A percentile compares a stretch with the other conserved stretches of the same genome.
Conservation (phyloP, 1,284 basidiomycete genomes). For the Takashimella tepidaria region DNA sequence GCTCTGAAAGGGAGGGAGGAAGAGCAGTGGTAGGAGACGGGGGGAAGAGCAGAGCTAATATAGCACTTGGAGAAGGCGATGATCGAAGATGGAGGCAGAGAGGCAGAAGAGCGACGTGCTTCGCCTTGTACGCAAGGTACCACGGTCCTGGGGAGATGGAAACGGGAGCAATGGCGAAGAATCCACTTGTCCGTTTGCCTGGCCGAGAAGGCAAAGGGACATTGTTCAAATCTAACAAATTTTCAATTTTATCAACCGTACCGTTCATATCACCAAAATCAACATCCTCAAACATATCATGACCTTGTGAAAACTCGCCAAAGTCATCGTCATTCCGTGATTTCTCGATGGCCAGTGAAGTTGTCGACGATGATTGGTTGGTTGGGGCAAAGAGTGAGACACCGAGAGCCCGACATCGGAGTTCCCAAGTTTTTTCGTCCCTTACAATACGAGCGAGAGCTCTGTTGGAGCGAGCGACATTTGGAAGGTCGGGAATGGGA, state of each 20-base stretch:
- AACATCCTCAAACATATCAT: slow-evolving; percentile 55
- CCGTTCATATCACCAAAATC: slow-evolving; percentile 78
- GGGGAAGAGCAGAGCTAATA: slow-evolving; percentile 54
- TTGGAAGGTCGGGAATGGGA: slow-evolving; percentile 70
- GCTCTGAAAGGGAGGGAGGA: slow-evolving; percentile 26
- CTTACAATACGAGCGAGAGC: slow-evolving; percentile 60
- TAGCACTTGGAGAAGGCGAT: slow-evolving; percentile 58
- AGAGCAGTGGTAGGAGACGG: slow-evolving; percentile 42
- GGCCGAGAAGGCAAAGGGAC: slow-evolving; percentile 44
- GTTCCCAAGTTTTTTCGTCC: slow-evolving; percentile 71
- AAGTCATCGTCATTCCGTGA: slow-evolving; percentile 31
- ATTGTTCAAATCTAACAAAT: slow-evolving; percentile 47
- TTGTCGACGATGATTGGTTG: not conserved
- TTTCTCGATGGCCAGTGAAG: not conserved
- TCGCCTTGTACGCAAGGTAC: slow-evolving; percentile 36
- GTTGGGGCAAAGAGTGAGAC: slow-evolving; percentile 27
- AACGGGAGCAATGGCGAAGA: slow-evolving; percentile 43
- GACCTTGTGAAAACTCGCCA: slow-evolving; percentile 39
- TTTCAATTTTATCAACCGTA: slow-evolving; percentile 16
- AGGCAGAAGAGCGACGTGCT: slow-evolving; percentile 34
- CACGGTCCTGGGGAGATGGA: slow-evolving; percentile 23
- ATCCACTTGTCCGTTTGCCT: slow-evolving; percentile 35
- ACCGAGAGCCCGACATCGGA: slow-evolving; percentile 60
- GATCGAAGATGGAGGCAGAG: slow-evolving; percentile 37
- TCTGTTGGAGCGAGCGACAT: slow-evolving; percentile 63